phyloP scores from a whole-genome alignment of 2,329 filamentous ascomycete species.

The Myriosclerotinia curreyana region DNA sequence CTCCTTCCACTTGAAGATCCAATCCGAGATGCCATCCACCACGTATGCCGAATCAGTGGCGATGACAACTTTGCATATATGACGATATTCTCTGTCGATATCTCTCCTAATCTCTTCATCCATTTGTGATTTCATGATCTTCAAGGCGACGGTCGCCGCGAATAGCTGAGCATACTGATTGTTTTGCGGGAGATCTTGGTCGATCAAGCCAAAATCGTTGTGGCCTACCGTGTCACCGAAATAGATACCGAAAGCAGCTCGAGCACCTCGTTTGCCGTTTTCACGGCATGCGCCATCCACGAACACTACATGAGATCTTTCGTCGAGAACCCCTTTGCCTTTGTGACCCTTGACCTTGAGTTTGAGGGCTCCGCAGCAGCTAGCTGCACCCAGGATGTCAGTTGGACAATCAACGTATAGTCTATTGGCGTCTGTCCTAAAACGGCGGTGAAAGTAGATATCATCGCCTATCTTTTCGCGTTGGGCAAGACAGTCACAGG shows the following conservation, averaged over 20 bases:
- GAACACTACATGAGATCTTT: neutral
- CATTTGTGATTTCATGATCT: neutral
- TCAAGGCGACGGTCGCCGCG: neutral
- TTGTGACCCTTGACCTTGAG: neutral
- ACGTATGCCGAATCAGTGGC: constrained; percentile 41
- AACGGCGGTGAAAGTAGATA: neutral
- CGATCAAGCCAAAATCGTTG: neutral
- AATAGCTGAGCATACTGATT: constrained; percentile 1
- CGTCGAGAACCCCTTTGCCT: neutral
- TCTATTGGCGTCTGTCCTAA: neutral
- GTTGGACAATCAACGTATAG: neutral
- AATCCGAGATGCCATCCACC: constrained; percentile 38
- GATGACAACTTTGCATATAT: constrained; percentile 24
- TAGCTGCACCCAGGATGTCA: neutral
- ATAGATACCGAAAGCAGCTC: neutral
- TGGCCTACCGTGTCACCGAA: neutral
- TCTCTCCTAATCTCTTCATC: neutral
- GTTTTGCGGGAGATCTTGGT: neutral
- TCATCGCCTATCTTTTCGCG: neutral
- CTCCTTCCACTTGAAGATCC: constrained; percentile 38
- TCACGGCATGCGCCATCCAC: neutral
- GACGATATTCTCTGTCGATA: neutral
- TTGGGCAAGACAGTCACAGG: neutral
- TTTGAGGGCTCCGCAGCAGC: neutral
- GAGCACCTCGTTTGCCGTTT: neutral